Evolutionary conservation across 2,329 filamentous ascomycete species (phyloP), one percentile per base, ranked within the genome.

Genomic region (Alternaria conjuncta): DNA sequence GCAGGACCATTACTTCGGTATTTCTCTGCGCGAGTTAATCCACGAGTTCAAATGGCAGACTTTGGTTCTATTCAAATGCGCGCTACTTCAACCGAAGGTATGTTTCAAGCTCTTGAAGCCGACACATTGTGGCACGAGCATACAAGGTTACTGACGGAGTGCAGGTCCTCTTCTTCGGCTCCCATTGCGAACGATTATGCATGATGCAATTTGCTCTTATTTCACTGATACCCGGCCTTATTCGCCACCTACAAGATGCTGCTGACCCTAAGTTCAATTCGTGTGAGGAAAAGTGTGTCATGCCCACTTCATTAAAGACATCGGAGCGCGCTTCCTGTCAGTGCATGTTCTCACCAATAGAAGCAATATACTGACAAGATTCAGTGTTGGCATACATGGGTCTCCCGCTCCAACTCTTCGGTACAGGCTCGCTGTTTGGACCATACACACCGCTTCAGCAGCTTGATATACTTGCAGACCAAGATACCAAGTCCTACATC

Each of bases 151-250:
- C 71, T 78, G 41, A 77, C 65, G 15, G 25, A 13, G 1, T 26
- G 0, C 71, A 97, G 94, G 98, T 98, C 92, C 89, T 99, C 57
- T 98, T 99, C 83, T 99, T 98, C 75, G 94, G 96, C 66, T 94
- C 95, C n/a, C 90, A 94, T 72, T 98, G 96, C 80, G 96, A 99
- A 81, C 88, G 92, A 68, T 84, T 99, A 71, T 99, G 96, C 86
- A 97, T 98, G 92, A 94, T 97, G 82, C 96, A 99, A 80, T 99
- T 98, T 83, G 96, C 95, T 46, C 87, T 99, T 49, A 91, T 99
- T 71, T 97, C 95, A 57, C 85, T 99, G 75, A 96, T 99, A 83
- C 96, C 96, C 50, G 94, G 94, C 63, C 88, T 99, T 61, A 90
- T 98, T 75, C 89, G 93, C 74, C 93, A 92, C 73, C 87, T 99